A percentile compares a stretch with the other conserved stretches of the same genome.
phyloP scores from a whole-genome alignment of 192 early-diverging fungal species.

The Coemansia sp. region DNA sequence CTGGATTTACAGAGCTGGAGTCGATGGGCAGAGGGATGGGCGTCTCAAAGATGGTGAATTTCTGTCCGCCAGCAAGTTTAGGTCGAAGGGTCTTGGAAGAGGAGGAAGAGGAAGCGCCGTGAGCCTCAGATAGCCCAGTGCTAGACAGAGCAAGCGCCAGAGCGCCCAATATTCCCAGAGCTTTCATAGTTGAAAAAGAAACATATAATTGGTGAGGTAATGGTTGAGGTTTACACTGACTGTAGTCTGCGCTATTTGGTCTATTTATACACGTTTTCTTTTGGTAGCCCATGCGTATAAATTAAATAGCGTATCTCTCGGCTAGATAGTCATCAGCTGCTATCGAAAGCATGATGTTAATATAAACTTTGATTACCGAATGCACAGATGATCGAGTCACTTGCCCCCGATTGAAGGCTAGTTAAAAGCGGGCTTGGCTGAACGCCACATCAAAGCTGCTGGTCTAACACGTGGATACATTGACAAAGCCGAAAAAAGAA shows the following conservation, averaged over 20 bases:
- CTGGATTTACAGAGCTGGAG: neutral
- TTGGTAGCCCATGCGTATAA: neutral
- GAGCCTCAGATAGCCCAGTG: neutral
- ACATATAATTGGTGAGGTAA: neutral
- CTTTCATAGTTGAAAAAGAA: conserved; percentile 11
- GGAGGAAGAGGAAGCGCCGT: neutral
- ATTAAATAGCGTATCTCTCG: neutral
- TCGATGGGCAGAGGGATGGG: conserved; percentile 1
- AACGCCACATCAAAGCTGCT: neutral
- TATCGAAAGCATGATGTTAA: neutral
- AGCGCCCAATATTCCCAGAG: conserved; percentile 8
- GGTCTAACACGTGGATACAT: neutral
- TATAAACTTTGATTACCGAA: neutral
- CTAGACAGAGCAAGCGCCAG: neutral
- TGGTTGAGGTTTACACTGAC: neutral
- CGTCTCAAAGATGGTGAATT: neutral
- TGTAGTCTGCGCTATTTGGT: neutral
- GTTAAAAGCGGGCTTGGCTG: conserved; percentile 2
- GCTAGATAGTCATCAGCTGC: neutral
- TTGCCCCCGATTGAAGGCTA: neutral
- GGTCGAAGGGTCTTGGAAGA: neutral
- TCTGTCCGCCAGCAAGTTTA: neutral
- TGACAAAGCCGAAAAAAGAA: neutral
- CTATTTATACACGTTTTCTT: neutral
- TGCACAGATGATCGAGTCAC: neutral